These are phyloP conservation scores for Epichloe brachyelytri DNA, from an alignment of 2,329 filamentous ascomycete species.

Conservation along the genomic window DNA sequence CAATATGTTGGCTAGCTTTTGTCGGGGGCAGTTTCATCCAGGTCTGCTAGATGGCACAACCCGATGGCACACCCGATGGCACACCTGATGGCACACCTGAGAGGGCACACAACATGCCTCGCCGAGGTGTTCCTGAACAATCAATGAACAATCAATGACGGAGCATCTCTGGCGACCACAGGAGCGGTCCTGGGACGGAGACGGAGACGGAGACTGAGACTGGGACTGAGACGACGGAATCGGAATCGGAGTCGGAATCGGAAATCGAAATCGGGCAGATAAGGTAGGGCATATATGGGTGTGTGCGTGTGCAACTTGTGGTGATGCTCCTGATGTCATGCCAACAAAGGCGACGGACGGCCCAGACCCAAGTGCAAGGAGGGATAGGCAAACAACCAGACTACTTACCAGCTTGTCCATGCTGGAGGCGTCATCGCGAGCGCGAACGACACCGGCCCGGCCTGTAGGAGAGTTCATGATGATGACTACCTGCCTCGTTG, in stretches of 20 bases:
- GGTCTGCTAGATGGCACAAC: not conserved
- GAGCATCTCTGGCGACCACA: not conserved
- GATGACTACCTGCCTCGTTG: constrained; percentile 8
- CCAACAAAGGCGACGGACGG: not conserved
- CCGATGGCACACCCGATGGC: not conserved
- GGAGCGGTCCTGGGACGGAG: not conserved
- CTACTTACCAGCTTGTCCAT: constrained; percentile 49
- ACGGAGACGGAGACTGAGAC: too few species aligned
- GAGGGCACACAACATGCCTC: not conserved
- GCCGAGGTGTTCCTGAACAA: not conserved
- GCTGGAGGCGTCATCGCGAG: constrained; percentile 35
- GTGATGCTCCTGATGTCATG: constrained; percentile 4
- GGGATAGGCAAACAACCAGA: not conserved
- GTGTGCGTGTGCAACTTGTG: constrained; percentile 3
- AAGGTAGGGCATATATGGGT: constrained; percentile 3
- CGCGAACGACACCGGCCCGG: constrained; percentile 44
- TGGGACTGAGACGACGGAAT: too few species aligned
- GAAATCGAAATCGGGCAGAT: not conserved
- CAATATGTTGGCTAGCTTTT: not conserved
- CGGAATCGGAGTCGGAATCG: too few species aligned
- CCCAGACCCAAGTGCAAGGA: constrained; percentile 5
- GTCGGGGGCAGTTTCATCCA: not conserved
- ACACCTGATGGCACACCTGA: not conserved
- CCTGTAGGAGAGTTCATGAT: constrained; percentile 33
- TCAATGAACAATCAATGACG: not conserved